A percentile compares a stretch with the other conserved stretches of the same genome.
Conservation (phyloP, 2,329 filamentous ascomycete species). For the Diplodia seriata region DNA sequence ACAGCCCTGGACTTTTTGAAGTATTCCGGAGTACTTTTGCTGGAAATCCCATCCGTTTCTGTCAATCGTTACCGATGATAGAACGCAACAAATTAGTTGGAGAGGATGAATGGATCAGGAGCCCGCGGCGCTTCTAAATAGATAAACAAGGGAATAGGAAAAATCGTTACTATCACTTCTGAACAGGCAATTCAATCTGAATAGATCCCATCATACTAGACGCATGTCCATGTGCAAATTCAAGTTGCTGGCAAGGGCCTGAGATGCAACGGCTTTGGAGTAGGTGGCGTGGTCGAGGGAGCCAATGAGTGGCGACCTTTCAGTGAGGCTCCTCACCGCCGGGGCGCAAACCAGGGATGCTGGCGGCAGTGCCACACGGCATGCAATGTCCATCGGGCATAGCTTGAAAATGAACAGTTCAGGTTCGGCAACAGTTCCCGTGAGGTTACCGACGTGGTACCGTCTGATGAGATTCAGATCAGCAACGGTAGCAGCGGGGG, state of each 20-base stretch:
- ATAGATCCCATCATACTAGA: too few relatives aligned
- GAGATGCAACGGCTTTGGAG: neutral
- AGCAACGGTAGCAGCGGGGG: neutral
- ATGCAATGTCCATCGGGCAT: neutral
- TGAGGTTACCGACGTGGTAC: neutral
- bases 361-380: slow-evolving; percentile 14
- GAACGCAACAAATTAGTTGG: neutral
- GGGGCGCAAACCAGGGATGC: neutral
- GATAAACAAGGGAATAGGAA: neutral
- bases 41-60: neutral
- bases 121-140: neutral
- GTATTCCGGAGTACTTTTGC: neutral
- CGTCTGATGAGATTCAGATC: slow-evolving; percentile 15
- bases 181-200: neutral
- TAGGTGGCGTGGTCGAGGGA: neutral
- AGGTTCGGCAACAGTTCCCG: neutral
- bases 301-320: neutral
- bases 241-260: neutral
- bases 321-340: neutral
- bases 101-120: neutral
- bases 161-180: neutral
- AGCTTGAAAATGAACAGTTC: neutral
- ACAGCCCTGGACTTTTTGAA: neutral
- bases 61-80: neutral
- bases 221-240: too few relatives aligned